Base-by-base conservation (phyloP, 768 basidiomycete species). In the Xanthoconium stramineum region DNA sequence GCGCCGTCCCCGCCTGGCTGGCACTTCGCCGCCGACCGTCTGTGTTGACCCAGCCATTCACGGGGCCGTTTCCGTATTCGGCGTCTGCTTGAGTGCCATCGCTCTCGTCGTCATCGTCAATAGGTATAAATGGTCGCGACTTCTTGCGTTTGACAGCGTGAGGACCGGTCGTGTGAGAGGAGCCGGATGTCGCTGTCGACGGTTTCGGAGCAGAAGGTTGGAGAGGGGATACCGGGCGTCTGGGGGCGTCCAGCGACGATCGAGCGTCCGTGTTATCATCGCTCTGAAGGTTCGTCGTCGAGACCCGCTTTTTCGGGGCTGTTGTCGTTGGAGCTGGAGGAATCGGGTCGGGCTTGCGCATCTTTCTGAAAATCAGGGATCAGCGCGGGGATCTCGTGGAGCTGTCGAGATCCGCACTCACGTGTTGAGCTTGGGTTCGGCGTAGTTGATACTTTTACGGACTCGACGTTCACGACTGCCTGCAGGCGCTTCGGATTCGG, bases 381-480 rank as follows among this genome's bases (percentile, higher is more conserved):
- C 57, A 61, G 47, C 56, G 50, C 20, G 58, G 12, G 30, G 38
- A 17, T 20, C 40, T 33, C 49, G 45, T 42, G 40, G 28, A 47
- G 52, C 40, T 12, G 13, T 38, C 17, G 38, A 50, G 35, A 39
- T 14, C 29, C 44, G 32, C 40, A 83, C 85, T 50, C 67, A 90
- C 89, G 89, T 93, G 69, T 93, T 92, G 24, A 94, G 78, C 67
- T 92, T 94, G 12, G 91, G 91, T 66, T 94, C 91, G 0, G 91
- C 77, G 61, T 94, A 93, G 68, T 93, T 93, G 46, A 94, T 76
- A 62, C 91, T 91, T 74, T 87, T 93, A 46, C 91, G 79, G 19
- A 78, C 69, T 49, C 81, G 75, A 79, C 85, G 72, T 80, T 81
- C 66, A 65, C 83, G 69, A 63, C 77, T 61, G 52, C 64, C 67